Conservation (phyloP, 2,329 filamentous ascomycete species). For the Metarhizium humberi region DNA sequence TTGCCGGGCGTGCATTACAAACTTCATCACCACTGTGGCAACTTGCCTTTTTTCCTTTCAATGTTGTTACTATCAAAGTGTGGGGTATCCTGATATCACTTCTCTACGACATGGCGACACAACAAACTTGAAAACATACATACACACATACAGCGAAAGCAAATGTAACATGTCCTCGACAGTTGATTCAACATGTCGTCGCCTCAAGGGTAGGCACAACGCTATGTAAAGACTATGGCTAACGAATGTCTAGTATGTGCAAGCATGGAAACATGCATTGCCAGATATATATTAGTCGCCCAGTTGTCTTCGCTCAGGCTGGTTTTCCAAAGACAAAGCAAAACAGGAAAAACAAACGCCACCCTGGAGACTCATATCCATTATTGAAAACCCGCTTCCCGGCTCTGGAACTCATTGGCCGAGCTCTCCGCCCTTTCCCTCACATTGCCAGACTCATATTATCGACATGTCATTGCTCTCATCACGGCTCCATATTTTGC, state of each 20-base stretch:
- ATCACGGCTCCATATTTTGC: background rate
- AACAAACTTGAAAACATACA: background rate
- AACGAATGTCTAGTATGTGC: slow-evolving; percentile 4
- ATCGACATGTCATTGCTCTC: background rate
- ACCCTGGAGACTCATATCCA: background rate
- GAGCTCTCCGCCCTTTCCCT: background rate
- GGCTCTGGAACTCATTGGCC: background rate
- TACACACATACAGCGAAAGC: background rate
- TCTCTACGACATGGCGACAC: background rate
- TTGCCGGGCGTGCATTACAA: no score
- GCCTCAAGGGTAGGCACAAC: background rate
- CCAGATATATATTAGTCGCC: background rate
- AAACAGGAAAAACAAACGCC: background rate
- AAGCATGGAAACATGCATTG: background rate
- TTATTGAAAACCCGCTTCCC: background rate
- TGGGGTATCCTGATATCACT: no score
- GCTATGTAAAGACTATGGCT: background rate
- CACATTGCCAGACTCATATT: background rate
- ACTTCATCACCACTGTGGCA: no score
- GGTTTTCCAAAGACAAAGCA: background rate
- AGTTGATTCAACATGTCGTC: background rate
- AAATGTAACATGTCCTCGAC: background rate
- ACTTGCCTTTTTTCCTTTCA: no score
- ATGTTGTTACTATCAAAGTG: no score
- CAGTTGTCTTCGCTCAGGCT: background rate